Evolutionary conservation across 2,329 filamentous ascomycete species (phyloP), one percentile per base, ranked within the genome.

Genomic region (Cercospora sojina): DNA sequence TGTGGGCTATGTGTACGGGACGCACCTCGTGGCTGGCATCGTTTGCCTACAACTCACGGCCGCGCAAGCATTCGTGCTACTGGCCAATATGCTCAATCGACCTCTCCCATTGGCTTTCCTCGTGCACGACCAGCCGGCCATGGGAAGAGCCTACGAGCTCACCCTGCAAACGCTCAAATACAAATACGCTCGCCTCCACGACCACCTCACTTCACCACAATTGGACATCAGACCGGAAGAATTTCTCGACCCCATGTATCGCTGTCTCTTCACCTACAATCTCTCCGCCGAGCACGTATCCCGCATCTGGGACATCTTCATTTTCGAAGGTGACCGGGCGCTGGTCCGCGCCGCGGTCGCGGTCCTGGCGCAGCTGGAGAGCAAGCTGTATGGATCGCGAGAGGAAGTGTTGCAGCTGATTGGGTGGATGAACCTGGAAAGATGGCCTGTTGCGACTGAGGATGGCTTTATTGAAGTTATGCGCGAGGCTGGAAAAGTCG

Each of bases 251-350:
- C 74, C 76, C 2, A 68, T 77, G 13, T 75, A 76, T 70, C 64
- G 76, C 16, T 76, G 72, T 59, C 65, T 77, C 27, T 76, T 77
- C 51, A 71, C 76, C 8, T 74, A 75, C 65, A 73, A 76, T 65
- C 58, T 77, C 12, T 68, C 71, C 6, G 64, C 0, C 80, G 87
- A 59, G 70, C 78, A 18, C 71, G 90, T 88, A 3, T 86, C 88
- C 1, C 82, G 92, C 2, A 79, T 95, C 12, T 94, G 91, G 90
- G 92, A 96, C 70, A 87, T 94, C 0, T 92, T 91, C 71, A 87
- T 91, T 3, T 92, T 96, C 70, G 92, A 96, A 75, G 91, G 91
- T 27, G 92, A 96, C 70, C 83, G 86, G 1, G 82, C 91, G 1
- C 80, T 93, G 0, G 85, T 94, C 6, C 82, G 91, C 0, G 90